phyloP scores from a whole-genome alignment of 257 asterid species.

The Nicotiana knightiana region DNA sequence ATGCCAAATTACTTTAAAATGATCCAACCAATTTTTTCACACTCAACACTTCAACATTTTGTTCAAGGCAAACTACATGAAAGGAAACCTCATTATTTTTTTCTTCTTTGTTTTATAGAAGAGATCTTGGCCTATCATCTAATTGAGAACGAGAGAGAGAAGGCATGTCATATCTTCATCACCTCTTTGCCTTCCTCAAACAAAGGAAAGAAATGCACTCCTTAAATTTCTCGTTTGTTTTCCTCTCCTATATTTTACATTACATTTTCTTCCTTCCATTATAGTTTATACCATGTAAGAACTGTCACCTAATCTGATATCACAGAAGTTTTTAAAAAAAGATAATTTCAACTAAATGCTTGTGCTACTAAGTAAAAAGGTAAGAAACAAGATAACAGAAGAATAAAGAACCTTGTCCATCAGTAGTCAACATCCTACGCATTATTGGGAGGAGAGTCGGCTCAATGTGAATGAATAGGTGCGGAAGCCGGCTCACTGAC shows the following conservation, averaged over 20 bases:
- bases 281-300: not conserved
- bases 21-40: not conserved
- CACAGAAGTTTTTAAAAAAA: not conserved
- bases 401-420: conserved; percentile 74
- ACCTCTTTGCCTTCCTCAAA: not conserved
- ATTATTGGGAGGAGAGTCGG: conserved; percentile 90
- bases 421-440: conserved; percentile 94
- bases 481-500: conserved; percentile 88
- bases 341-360: not conserved
- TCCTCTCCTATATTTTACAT: not conserved
- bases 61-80: not conserved
- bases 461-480: conserved; percentile 77
- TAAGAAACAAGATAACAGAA: not conserved
- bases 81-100: not conserved
- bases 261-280: not conserved
- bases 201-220: not conserved
- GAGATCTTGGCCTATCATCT: not conserved
- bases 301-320: not conserved
- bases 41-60: not conserved
- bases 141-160: not conserved
- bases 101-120: too few relatives aligned
- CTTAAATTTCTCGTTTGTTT: not conserved
- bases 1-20: not conserved
- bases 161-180: not conserved
- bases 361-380: not conserved